Percentiles rank a stretch among this genome's conserved stretches.
Evolutionary conservation across 179 eudicot genomes (phyloP).

Genomic region (Spergularia azorica): DNA sequence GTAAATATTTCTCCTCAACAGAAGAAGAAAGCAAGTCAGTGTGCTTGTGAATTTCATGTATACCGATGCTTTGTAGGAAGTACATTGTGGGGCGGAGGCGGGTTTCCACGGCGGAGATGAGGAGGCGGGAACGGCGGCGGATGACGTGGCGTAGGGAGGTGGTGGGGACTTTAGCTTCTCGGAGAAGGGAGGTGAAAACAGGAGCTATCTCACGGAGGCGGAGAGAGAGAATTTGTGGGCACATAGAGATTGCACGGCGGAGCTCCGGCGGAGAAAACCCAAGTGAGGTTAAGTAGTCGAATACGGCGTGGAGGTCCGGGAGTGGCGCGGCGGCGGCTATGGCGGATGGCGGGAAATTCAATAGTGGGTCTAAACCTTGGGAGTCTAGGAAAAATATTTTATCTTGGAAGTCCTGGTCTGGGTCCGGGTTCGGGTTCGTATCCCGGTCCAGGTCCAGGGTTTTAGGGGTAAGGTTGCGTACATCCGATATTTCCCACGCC

Average conservation of each 20-base stretch:
- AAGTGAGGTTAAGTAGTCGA: constrained; percentile 46
- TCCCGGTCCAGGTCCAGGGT: constrained; percentile 15
- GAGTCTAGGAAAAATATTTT: constrained; percentile 74
- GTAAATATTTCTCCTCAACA: constrained; percentile 72
- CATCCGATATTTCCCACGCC: background rate
- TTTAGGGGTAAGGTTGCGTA: background rate
- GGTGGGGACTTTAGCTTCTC: constrained; percentile 63
- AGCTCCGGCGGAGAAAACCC: constrained; percentile 51
- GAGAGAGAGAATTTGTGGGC: constrained; percentile 62
- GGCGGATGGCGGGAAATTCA: constrained; percentile 40
- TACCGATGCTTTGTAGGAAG: constrained; percentile 82
- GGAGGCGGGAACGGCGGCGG: constrained; percentile 79
- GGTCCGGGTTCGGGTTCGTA: background rate
- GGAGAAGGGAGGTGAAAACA: constrained; percentile 78
- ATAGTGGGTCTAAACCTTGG: constrained; percentile 66
- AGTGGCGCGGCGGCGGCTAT: constrained; percentile 42
- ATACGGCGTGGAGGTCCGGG: constrained; percentile 41
- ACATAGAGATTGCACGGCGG: constrained; percentile 63
- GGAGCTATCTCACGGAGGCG: constrained; percentile 35
- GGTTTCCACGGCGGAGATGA: constrained; percentile 48
- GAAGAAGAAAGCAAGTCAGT: constrained; percentile 70
- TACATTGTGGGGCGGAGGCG: constrained; percentile 77
- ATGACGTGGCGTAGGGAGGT: constrained; percentile 55
- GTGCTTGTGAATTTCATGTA: constrained; percentile 50
- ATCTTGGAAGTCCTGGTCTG: constrained; percentile 51